These are phyloP conservation scores for Prosopis cineraria DNA, from an alignment of 306 rosid species.

Conservation along the genomic window DNA sequence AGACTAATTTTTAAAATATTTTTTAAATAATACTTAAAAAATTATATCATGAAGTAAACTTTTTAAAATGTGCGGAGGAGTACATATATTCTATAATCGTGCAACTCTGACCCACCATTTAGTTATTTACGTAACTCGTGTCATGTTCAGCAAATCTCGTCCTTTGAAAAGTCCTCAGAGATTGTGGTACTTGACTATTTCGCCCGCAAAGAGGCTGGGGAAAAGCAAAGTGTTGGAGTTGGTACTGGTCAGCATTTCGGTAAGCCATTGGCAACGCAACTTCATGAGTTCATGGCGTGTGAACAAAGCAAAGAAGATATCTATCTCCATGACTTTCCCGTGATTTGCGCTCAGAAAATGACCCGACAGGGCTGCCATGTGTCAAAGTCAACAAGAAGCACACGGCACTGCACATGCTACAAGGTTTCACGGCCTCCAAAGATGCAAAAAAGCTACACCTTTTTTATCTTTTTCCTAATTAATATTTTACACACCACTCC, in stretches of 20 bases:
- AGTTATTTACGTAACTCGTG: too few species aligned
- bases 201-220: background rate
- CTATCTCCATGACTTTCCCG: constrained; percentile 28
- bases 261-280: background rate
- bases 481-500: background rate
- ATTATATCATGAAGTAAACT: too few species aligned
- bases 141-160: too few species aligned
- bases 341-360: constrained; percentile 35
- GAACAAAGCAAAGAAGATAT: background rate
- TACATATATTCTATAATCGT: too few species aligned
- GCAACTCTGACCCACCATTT: too few species aligned
- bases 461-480: background rate
- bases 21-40: too few species aligned
- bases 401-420: constrained; percentile 13
- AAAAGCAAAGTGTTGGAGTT: background rate
- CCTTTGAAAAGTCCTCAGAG: too few species aligned
- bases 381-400: constrained; percentile 1
- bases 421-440: background rate
- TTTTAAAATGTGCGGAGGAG: too few species aligned
- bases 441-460: constrained; percentile 10
- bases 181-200: too few species aligned
- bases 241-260: background rate
- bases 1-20: too few species aligned
- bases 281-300: background rate
- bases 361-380: constrained; percentile 1